phyloP scores from a whole-genome alignment of 176 grass and related monocot species.

The Neostapfia colusana region DNA sequence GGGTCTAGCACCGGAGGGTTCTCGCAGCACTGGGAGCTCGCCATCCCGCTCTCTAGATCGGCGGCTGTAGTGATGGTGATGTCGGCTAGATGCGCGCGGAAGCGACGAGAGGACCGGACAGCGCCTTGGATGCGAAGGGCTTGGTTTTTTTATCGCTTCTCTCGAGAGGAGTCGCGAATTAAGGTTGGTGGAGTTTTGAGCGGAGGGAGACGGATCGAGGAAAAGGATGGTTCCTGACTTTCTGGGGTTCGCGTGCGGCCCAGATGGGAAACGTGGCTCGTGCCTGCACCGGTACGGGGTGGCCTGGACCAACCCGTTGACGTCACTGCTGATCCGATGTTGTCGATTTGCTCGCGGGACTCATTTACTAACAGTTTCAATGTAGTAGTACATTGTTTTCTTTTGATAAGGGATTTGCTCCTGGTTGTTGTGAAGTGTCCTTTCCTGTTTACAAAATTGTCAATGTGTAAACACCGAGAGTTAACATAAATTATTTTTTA shows the following conservation, averaged over 20 bases:
- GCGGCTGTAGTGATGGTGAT: neutral
- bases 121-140: neutral
- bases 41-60: conserved; percentile 35
- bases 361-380: too few relatives aligned
- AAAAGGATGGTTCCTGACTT: neutral
- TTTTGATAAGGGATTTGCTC: too few relatives aligned
- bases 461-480: too few relatives aligned
- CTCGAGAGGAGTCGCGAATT: neutral
- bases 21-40: conserved; percentile 70
- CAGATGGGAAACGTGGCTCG: neutral
- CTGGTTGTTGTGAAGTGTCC: too few relatives aligned
- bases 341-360: neutral
- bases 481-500: too few relatives aligned
- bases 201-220: too few relatives aligned
- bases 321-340: neutral
- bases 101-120: neutral
- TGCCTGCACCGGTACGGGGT: neutral
- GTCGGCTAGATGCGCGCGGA: neutral
- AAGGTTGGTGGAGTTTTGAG: neutral
- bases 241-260: neutral
- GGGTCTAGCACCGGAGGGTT: conserved; percentile 54
- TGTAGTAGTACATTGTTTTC: too few relatives aligned
- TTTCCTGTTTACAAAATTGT: too few relatives aligned
- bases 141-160: neutral
- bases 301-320: neutral